Evolutionary conservation across 192 early-diverging fungal genomes (phyloP).

Genomic region (Jimgerdemannia flammicorona): DNA sequence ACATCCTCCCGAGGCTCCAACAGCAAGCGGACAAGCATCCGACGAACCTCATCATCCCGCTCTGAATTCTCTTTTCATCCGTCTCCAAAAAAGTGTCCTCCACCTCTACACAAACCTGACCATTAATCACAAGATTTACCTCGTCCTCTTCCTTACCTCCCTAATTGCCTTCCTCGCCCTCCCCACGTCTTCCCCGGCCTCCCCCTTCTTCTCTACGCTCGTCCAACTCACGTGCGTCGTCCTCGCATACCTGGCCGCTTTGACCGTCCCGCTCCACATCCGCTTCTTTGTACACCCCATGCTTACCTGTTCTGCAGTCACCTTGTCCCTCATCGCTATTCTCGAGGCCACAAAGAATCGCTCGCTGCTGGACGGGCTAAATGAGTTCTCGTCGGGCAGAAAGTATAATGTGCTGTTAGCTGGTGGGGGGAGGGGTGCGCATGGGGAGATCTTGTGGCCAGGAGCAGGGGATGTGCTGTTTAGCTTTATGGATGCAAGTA

Average conservation of each 20-base stretch:
- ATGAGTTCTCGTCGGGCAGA: conserved; percentile 5
- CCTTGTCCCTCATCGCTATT: conserved; percentile 5
- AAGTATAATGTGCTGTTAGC: neutral
- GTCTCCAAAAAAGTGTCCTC: neutral
- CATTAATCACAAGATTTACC: conserved; percentile 3
- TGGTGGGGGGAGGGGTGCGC: neutral
- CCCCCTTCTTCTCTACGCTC: conserved; percentile 10
- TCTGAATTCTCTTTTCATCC: neutral
- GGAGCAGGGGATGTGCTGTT: conserved; percentile 20
- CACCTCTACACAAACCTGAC: neutral
- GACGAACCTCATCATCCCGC: too few relatives aligned
- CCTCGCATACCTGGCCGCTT: conserved; percentile 3
- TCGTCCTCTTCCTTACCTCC: conserved; percentile 3
- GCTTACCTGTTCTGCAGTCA: conserved; percentile 10
- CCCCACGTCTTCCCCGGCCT: conserved; percentile 1
- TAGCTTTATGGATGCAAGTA: conserved; percentile 15
- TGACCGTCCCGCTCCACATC: conserved; percentile 1
- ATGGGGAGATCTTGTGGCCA: conserved; percentile 13
- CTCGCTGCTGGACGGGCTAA: neutral
- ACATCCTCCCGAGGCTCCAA: too few relatives aligned
- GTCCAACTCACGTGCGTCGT: conserved; percentile 5
- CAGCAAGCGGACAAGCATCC: too few relatives aligned
- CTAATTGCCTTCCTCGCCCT: conserved; percentile 7
- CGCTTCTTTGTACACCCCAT: conserved; percentile 14
- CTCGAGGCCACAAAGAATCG: conserved; percentile 8